Conservation (phyloP, 2,329 filamentous ascomycete genomes). For the Rhytidhysteron rufulum region DNA sequence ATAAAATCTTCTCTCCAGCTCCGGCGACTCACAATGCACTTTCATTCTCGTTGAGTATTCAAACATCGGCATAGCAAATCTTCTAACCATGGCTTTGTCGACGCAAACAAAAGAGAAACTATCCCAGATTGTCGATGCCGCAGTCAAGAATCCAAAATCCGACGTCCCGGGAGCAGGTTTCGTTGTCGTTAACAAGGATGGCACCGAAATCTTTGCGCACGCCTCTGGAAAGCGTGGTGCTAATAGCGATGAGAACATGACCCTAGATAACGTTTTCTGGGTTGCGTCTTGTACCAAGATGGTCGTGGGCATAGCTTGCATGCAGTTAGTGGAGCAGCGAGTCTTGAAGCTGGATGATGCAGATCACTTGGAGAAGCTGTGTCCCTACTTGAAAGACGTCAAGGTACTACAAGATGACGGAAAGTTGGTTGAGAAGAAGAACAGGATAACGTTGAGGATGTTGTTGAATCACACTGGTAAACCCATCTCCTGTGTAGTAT, state of each 20-base stretch:
- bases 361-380: conserved; percentile 25
- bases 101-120: conserved; percentile 9
- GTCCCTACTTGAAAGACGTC: conserved; percentile 38
- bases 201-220: conserved; percentile 38
- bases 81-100: conserved; percentile 1
- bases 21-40: no score
- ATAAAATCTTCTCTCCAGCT: no score
- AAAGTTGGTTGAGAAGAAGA: conserved; percentile 35
- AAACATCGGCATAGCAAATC: no score
- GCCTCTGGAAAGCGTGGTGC: conserved; percentile 39
- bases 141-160: conserved; percentile 14
- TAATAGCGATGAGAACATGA: conserved; percentile 48
- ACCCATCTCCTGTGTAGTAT: no score
- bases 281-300: conserved; percentile 48
- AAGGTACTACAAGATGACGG: conserved; percentile 36
- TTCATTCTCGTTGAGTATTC: no score
- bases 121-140: conserved; percentile 14
- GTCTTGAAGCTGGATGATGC: conserved; percentile 33
- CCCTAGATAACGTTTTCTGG: conserved; percentile 55
- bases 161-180: conserved; percentile 40
- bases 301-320: conserved; percentile 25
- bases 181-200: conserved; percentile 40
- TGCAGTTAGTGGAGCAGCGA: conserved; percentile 36
- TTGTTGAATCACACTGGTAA: conserved; percentile 44
- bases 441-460: conserved; percentile 49